Evolutionary conservation across 192 early-diverging fungal genomes (phyloP).

Genomic region (Powellomyces hirtus): DNA sequence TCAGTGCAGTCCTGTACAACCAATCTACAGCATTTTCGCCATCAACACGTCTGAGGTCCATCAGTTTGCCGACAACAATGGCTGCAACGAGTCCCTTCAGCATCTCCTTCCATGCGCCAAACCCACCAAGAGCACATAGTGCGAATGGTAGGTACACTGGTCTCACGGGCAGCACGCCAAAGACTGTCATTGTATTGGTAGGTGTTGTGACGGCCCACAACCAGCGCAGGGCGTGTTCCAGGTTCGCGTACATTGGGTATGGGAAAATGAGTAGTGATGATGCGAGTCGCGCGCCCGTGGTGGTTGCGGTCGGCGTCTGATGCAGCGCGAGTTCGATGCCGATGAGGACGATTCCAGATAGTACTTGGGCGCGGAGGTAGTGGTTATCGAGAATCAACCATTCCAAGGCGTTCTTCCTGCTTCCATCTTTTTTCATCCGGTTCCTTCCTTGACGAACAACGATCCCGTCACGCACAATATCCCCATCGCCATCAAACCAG

Average conservation of each 20-base stretch:
- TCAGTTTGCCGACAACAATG: constrained; percentile 24
- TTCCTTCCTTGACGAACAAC: constrained; percentile 11
- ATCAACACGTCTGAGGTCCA: constrained; percentile 29
- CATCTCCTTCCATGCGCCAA: constrained; percentile 25
- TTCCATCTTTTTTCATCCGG: not conserved
- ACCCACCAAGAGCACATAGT: constrained; percentile 34
- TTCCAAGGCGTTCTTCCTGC: constrained; percentile 10
- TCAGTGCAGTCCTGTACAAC: not conserved
- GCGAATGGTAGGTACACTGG: constrained; percentile 39
- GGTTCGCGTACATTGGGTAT: constrained; percentile 33
- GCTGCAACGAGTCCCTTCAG: constrained; percentile 39
- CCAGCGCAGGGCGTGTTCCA: constrained; percentile 40
- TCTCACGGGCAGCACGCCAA: constrained; percentile 33
- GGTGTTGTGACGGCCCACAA: constrained; percentile 36
- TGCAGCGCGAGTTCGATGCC: constrained; percentile 27
- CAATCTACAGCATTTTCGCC: constrained; percentile 29
- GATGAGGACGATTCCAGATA: constrained; percentile 21
- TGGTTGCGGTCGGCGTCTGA: not conserved
- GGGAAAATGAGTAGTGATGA: constrained; percentile 27
- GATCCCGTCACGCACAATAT: constrained; percentile 11
- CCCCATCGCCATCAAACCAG: constrained; percentile 24
- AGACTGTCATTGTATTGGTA: constrained; percentile 15
- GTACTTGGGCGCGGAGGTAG: constrained; percentile 22
- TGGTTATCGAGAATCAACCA: constrained; percentile 22
- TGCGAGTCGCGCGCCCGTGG: not conserved